phyloP scores from a whole-genome alignment of 306 rosid genomes.

The Calophaca sinica region DNA sequence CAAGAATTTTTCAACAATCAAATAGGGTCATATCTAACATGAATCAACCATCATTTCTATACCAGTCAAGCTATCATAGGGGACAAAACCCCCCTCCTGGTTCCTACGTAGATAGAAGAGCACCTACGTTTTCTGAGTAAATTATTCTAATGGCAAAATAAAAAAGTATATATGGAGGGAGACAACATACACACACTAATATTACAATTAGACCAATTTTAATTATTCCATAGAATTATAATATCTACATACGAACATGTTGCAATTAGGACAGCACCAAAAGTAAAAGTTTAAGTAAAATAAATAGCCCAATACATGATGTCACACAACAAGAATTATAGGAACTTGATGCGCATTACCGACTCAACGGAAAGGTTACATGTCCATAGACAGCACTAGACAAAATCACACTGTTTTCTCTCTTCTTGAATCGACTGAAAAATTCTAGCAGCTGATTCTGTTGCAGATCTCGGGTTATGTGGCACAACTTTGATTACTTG shows the following conservation, averaged over 20 bases:
- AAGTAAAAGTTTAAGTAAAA: not conserved
- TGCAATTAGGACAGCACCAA: conserved; percentile 2
- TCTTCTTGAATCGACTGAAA: conserved; percentile 91
- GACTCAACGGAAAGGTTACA: conserved; percentile 23
- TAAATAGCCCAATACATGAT: conserved; percentile 11
- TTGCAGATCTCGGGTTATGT: conserved; percentile 80
- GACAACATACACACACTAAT: conserved; percentile 29
- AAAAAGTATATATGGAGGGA: not conserved
- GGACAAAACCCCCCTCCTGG: not conserved
- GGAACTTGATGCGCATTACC: not conserved
- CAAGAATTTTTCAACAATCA: not conserved
- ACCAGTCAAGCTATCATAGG: not conserved
- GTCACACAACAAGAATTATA: not conserved
- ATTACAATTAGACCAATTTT: conserved; percentile 41
- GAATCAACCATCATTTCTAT: not conserved
- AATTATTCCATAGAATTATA: conserved; percentile 14
- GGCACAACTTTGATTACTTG: conserved; percentile 92
- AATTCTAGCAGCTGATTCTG: conserved; percentile 92
- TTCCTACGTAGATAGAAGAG: not conserved
- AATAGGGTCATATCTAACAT: not conserved
- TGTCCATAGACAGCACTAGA: conserved; percentile 35
- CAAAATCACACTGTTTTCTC: conserved; percentile 66
- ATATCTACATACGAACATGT: conserved; percentile 43
- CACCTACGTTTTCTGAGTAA: not conserved
- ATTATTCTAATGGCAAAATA: conserved; percentile 18